phyloP scores from a whole-genome alignment of 805 yeast genomes.

The Limtongozyma cylindracea region DNA sequence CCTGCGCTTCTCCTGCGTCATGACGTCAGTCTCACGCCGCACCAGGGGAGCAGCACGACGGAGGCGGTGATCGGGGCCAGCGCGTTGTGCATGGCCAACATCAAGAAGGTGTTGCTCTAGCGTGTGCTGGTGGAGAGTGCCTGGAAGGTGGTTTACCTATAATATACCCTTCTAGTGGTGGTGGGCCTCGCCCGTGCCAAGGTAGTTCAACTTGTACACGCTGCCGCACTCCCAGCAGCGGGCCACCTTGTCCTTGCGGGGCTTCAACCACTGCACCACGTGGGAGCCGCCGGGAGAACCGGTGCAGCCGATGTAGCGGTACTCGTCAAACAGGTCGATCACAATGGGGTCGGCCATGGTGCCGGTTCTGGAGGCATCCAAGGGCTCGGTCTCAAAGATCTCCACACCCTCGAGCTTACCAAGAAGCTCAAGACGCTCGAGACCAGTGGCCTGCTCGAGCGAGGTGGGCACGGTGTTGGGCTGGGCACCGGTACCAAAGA shows the following conservation, averaged over 20 bases:
- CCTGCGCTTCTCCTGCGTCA: constrained; percentile 22
- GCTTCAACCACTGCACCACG: constrained; percentile 78
- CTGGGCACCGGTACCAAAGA: constrained; percentile 80
- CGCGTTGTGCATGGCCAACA: constrained; percentile 15
- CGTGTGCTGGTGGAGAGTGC: no score
- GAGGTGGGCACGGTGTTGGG: constrained; percentile 79
- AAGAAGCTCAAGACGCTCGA: constrained; percentile 84
- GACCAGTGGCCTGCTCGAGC: constrained; percentile 92
- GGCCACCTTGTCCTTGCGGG: constrained; percentile 55
- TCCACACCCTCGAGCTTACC: constrained; percentile 94
- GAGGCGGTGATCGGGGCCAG: constrained; percentile 1
- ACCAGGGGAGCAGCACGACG: constrained; percentile 26
- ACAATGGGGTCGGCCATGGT: constrained; percentile 75
- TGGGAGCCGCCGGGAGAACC: constrained; percentile 81
- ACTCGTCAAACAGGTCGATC: constrained; percentile 75
- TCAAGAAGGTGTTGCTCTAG: constrained; percentile 19
- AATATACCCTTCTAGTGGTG: constrained; percentile 16
- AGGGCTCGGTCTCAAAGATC: constrained; percentile 71
- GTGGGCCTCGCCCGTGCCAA: constrained; percentile 55
- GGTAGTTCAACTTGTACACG: constrained; percentile 68
- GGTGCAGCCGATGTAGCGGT: constrained; percentile 92
- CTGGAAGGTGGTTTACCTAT: no score
- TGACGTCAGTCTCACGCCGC: constrained; percentile 47
- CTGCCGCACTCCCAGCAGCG: constrained; percentile 99
- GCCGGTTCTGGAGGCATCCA: constrained; percentile 74